Base-by-base conservation (phyloP, 2,329 filamentous ascomycete genomes). In the Penicillium italicum region DNA sequence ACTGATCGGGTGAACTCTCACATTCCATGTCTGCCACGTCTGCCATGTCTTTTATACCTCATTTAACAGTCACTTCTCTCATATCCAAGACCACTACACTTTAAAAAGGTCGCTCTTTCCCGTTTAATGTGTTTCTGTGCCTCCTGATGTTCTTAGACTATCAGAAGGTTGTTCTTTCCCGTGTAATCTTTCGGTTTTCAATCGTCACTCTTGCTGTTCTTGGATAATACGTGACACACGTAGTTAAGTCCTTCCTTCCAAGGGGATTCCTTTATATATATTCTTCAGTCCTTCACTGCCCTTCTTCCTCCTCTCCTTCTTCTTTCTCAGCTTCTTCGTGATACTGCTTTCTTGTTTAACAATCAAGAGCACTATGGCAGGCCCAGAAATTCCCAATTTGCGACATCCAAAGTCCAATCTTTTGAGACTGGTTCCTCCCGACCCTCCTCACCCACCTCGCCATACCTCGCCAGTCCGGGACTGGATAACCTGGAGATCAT, bases 401-500 rank as follows among this genome's bases (percentile, higher is more conserved):
- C 28, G 33, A 7, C 14, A 7, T 9, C 14, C 30, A 7, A 33
- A 33, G 30, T 9, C 18, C 14, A 45, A 45, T n/a, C 5, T 16
- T 10, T n/a, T 22, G 18, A 22, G 42, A 14, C 3, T 33, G 18
- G 8, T 1, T 4, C 18, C 7, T 18, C 8, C 28, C 1, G 12
- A 22, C 28, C 12, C 28, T 18, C 8, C 18, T 22, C 1, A 6
- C 18, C 28, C n/a, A 31, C 5, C 26, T n/a, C 18, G 2, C 10
- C 56, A 47, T 3, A 30, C 46, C n/a, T n/a, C 50, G 5, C 55
- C 55, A 22, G 49, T 67, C 30, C 28, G 28, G 22, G 12, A 14
- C 9, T 49, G 51, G 44, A 4, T 28, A 14, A 14, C 60, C 14
- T 80, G 77, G 78, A 70, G 57, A 28, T 58, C 48, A 8, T 76